Evolutionary conservation across 495 filamentous ascomycete genomes (phyloP).

Genomic region (Aspergillus diversus): DNA sequence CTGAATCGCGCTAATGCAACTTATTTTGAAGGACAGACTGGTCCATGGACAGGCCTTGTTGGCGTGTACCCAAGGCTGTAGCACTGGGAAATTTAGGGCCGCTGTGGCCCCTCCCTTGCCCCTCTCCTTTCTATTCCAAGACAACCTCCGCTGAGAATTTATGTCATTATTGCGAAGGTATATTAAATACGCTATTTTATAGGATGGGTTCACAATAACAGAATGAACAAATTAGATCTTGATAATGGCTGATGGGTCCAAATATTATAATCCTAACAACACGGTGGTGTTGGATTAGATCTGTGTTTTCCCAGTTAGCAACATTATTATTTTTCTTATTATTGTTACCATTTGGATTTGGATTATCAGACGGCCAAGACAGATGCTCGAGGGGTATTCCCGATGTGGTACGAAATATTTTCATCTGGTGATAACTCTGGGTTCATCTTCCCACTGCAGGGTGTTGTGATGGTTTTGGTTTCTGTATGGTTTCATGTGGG

Average conservation of each 20-base stretch:
- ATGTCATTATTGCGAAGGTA: background rate
- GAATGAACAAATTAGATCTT: background rate
- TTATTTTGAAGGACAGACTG: constrained; percentile 36
- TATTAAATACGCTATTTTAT: background rate
- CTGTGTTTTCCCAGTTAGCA: no score
- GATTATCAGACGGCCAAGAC: no score
- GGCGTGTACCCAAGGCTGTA: constrained; percentile 41
- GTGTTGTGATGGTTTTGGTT: no score
- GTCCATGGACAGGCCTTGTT: constrained; percentile 13
- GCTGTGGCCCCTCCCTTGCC: constrained; percentile 7
- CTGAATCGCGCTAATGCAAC: constrained; percentile 48
- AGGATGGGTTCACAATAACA: background rate
- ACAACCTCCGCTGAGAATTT: background rate
- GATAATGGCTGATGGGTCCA: background rate
- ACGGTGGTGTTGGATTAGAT: no score
- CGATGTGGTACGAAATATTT: no score
- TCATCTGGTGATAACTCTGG: no score
- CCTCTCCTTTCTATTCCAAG: constrained; percentile 10
- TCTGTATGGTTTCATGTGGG: no score
- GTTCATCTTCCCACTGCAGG: no score
- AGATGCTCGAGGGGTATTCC: no score
- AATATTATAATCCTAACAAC: no score
- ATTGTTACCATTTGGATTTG: no score
- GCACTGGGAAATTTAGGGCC: constrained; percentile 41
- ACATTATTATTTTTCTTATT: no score